Evolutionary conservation across 306 rosid genomes (phyloP).

Genomic region (Casuarina equisetifolia): DNA sequence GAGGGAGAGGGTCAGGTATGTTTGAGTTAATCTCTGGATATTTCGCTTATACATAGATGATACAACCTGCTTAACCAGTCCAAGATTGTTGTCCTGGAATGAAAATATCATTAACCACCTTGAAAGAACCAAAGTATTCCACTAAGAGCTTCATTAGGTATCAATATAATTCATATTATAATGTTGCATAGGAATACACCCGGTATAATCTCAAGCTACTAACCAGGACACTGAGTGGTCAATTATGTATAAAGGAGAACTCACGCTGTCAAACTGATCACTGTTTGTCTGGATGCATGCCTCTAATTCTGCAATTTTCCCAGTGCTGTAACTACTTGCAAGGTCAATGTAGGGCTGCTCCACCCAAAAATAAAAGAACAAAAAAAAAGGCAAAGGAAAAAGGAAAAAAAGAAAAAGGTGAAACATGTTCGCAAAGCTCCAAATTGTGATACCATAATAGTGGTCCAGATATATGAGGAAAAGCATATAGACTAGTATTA

Average conservation of each 20-base stretch:
- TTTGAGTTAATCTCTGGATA: slow-evolving; percentile 86
- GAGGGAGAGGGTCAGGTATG: slow-evolving; percentile 85
- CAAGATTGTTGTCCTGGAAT: slow-evolving; percentile 76
- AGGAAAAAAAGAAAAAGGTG: slow-evolving; percentile 4
- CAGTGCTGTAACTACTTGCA: slow-evolving; percentile 52
- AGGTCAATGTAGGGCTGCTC: slow-evolving; percentile 68
- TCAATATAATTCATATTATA: not conserved
- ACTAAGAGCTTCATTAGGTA: not conserved
- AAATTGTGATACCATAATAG: not conserved
- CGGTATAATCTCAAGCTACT: slow-evolving; percentile 1
- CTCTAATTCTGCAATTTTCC: slow-evolving; percentile 55
- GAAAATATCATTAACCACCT: not conserved
- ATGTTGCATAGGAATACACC: slow-evolving; percentile 2
- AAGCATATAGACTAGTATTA: not conserved
- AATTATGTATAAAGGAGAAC: slow-evolving; percentile 23
- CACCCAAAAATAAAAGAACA: slow-evolving; percentile 5
- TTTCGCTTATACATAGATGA: slow-evolving; percentile 75
- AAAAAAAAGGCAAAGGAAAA: slow-evolving; percentile 16
- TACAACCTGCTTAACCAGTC: slow-evolving; percentile 74
- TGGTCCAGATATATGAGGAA: not conserved
- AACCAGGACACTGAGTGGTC: slow-evolving; percentile 1
- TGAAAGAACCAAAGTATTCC: slow-evolving; percentile 8
- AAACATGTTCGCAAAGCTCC: not conserved
- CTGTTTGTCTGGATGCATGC: slow-evolving; percentile 39
- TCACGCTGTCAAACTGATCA: slow-evolving; percentile 61